Percentiles rank a stretch among this genome's conserved stretches.
Conservation (phyloP, 2,329 filamentous ascomycete genomes). For the Lecanicillium sp. region DNA sequence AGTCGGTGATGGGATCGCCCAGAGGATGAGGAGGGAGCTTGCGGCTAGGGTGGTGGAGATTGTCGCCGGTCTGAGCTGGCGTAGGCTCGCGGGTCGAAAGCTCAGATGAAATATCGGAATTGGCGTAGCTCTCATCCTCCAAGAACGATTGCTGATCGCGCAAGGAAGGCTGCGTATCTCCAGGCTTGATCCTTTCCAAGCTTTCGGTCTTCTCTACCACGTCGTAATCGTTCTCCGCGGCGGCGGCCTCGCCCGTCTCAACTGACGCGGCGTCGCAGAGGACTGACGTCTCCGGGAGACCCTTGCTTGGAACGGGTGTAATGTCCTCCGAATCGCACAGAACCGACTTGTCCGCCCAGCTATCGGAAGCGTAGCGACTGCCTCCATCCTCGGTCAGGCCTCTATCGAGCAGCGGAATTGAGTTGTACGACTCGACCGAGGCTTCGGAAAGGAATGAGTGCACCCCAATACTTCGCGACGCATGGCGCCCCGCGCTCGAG, state of each 20-base stretch:
- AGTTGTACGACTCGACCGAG: slow-evolving; percentile 70
- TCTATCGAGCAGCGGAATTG: slow-evolving; percentile 69
- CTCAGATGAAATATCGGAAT: slow-evolving; percentile 58
- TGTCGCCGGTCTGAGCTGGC: slow-evolving; percentile 20
- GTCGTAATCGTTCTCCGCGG: slow-evolving; percentile 33
- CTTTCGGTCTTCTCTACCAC: slow-evolving; percentile 49
- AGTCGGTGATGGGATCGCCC: slow-evolving; percentile 18
- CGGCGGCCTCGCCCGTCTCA: slow-evolving; percentile 9
- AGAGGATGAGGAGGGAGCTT: slow-evolving; percentile 31
- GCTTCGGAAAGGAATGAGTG: slow-evolving; percentile 51
- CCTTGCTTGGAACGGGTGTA: slow-evolving; percentile 18
- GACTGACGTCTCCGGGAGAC: slow-evolving; percentile 16
- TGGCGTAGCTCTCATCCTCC: slow-evolving; percentile 45
- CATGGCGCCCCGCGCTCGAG: neutral
- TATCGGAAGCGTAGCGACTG: slow-evolving; percentile 34
- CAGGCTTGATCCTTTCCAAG: slow-evolving; percentile 38
- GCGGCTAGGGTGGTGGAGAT: slow-evolving; percentile 15
- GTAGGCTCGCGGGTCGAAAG: slow-evolving; percentile 46
- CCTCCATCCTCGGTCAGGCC: slow-evolving; percentile 48
- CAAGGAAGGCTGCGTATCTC: slow-evolving; percentile 25
- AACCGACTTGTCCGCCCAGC: slow-evolving; percentile 52
- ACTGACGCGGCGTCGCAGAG: neutral
- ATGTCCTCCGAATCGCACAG: slow-evolving; percentile 43
- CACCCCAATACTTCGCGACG: slow-evolving; percentile 15
- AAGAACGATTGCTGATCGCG: slow-evolving; percentile 39